Percentiles rank a stretch among this genome's conserved stretches.
phyloP scores from a whole-genome alignment of 768 basidiomycete genomes.

The Tricholoma terreum region DNA sequence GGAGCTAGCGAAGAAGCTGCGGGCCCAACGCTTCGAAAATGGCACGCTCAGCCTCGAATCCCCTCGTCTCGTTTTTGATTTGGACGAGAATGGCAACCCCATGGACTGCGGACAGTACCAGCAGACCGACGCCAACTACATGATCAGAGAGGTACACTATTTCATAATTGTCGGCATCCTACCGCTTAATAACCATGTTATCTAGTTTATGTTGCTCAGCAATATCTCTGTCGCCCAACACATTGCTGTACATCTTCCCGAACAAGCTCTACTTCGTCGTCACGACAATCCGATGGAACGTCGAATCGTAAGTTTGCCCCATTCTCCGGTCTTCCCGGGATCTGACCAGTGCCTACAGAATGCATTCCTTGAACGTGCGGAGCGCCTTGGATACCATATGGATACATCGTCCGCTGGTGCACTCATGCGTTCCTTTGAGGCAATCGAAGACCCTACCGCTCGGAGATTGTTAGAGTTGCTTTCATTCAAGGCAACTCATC shows the following conservation, averaged over 20 bases:
- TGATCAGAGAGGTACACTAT: slow-evolving; percentile 84
- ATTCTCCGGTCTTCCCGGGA: slow-evolving; percentile 5
- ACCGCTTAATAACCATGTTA: background rate
- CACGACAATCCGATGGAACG: slow-evolving; percentile 93
- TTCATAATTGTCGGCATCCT: background rate
- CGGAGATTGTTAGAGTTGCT: slow-evolving; percentile 79
- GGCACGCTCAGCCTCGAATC: slow-evolving; percentile 76
- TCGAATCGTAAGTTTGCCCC: slow-evolving; percentile 59
- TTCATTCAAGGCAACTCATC: slow-evolving; percentile 87
- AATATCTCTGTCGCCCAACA: slow-evolving; percentile 91
- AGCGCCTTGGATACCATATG: slow-evolving; percentile 78
- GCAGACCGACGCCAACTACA: slow-evolving; percentile 65
- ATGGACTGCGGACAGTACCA: slow-evolving; percentile 70
- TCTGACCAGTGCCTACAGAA: slow-evolving; percentile 42
- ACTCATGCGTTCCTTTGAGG: slow-evolving; percentile 82
- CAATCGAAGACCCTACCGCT: slow-evolving; percentile 68
- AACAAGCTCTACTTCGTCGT: slow-evolving; percentile 94
- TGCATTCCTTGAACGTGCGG: slow-evolving; percentile 75
- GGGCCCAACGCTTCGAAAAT: slow-evolving; percentile 68
- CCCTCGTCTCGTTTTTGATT: slow-evolving; percentile 66
- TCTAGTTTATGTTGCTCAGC: slow-evolving; percentile 89
- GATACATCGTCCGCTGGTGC: slow-evolving; percentile 77
- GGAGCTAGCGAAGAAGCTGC: slow-evolving; percentile 68
- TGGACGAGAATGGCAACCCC: slow-evolving; percentile 80
- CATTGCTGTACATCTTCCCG: slow-evolving; percentile 90